Evolutionary conservation across 768 basidiomycete genomes (phyloP).

Genomic region (Leccinum broughii): DNA sequence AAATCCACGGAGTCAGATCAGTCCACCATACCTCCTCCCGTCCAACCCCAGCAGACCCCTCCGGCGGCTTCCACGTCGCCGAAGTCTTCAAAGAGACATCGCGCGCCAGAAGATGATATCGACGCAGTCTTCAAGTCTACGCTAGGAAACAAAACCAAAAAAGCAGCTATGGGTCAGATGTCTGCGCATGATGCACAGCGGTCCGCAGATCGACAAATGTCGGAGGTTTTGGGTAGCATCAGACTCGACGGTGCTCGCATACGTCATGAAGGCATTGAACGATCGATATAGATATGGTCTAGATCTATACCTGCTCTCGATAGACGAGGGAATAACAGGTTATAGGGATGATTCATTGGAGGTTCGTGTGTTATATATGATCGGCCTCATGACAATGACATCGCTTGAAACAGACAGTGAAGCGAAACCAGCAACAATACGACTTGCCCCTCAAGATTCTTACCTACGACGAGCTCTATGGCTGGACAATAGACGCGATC

Average conservation of each 20-base stretch:
- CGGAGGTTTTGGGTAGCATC: conserved; percentile 45
- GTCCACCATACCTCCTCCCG: conserved; percentile 15
- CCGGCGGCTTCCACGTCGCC: conserved; percentile 8
- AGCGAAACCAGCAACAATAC: conserved; percentile 95
- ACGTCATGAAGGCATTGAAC: conserved; percentile 95
- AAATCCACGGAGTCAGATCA: conserved; percentile 29
- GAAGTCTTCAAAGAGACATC: conserved; percentile 50
- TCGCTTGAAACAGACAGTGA: conserved; percentile 72
- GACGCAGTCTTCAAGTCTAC: conserved; percentile 65
- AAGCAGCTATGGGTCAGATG: conserved; percentile 41
- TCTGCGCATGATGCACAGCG: conserved; percentile 13
- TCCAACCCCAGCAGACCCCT: neutral
- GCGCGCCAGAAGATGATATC: conserved; percentile 61
- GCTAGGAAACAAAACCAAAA: conserved; percentile 61
- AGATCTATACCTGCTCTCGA: conserved; percentile 88
- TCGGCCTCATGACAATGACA: conserved; percentile 1
- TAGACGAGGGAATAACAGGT: conserved; percentile 98
- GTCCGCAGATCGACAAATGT: conserved; percentile 40
- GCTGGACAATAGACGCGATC: conserved; percentile 99
- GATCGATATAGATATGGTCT: conserved; percentile 92
- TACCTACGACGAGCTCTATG: conserved; percentile 94
- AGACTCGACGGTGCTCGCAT: conserved; percentile 98
- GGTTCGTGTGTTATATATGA: conserved; percentile 42
- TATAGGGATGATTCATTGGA: conserved; percentile 97
- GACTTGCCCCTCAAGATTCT: conserved; percentile 94